These are phyloP conservation scores for Schwanniomyces sp. DNA, from an alignment of 805 yeast species.

Conservation along the genomic window DNA sequence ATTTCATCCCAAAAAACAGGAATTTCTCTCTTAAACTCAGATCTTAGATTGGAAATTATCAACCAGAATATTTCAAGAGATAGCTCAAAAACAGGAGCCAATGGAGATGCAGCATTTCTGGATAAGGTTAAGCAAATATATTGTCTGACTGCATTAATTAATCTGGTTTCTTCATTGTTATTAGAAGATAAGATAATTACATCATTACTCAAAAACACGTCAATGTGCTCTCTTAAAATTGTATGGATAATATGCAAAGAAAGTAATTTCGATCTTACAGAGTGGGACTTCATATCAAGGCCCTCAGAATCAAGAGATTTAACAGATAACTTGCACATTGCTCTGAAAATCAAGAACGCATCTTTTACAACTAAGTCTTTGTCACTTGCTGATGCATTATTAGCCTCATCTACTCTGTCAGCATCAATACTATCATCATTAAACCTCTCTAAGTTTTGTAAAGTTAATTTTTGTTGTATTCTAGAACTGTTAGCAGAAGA, in stretches of 20 bases:
- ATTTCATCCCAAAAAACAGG: slow-evolving; percentile 92
- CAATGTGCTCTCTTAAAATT: slow-evolving; percentile 80
- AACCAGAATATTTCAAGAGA: slow-evolving; percentile 94
- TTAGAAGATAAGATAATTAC: slow-evolving; percentile 51
- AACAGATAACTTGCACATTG: slow-evolving; percentile 90
- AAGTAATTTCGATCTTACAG: slow-evolving; percentile 85
- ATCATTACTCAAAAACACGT: slow-evolving; percentile 65
- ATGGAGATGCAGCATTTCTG: slow-evolving; percentile 88
- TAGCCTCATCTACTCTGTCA: slow-evolving; percentile 49
- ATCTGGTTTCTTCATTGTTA: slow-evolving; percentile 53
- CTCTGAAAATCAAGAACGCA: slow-evolving; percentile 88
- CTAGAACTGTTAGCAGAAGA: slow-evolving; percentile 9
- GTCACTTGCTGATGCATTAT: slow-evolving; percentile 47
- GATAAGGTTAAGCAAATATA: slow-evolving; percentile 80
- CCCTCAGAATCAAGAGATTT: slow-evolving; percentile 77
- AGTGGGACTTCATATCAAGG: slow-evolving; percentile 85
- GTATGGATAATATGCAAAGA: slow-evolving; percentile 87
- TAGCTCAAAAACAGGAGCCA: slow-evolving; percentile 89
- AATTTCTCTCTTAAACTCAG: slow-evolving; percentile 87
- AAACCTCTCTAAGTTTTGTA: slow-evolving; percentile 58
- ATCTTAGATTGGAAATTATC: slow-evolving; percentile 75
- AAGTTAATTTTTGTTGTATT: slow-evolving; percentile 45
- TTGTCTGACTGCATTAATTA: slow-evolving; percentile 80
- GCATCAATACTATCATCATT: slow-evolving; percentile 51
- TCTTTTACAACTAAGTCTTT: slow-evolving; percentile 79